Conservation (phyloP, 345 rosid genomes). For the Ceriops decandra region DNA sequence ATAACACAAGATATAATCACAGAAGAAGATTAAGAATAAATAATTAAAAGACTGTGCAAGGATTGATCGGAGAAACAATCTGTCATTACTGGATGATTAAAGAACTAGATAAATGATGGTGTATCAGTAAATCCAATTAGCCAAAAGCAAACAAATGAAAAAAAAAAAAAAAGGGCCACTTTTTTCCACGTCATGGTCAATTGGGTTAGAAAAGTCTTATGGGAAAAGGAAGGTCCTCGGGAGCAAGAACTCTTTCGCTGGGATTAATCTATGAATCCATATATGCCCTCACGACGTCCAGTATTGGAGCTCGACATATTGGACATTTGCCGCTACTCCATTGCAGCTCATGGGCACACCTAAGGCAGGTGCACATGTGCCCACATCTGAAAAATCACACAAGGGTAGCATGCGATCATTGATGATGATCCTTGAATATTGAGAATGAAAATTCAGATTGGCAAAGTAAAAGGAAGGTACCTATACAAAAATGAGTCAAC, state of each 20-base stretch:
- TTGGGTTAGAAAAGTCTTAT: neutral
- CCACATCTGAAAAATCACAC: constrained; percentile 54
- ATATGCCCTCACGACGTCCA: constrained; percentile 72
- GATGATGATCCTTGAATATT: neutral
- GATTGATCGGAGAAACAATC: constrained; percentile 10
- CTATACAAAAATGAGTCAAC: constrained; percentile 79
- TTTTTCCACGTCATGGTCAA: constrained; percentile 5
- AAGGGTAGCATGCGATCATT: neutral
- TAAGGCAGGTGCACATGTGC: constrained; percentile 84
- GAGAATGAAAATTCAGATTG: constrained; percentile 2
- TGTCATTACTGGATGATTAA: neutral
- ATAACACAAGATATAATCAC: neutral
- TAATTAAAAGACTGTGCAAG: neutral
- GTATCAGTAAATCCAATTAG: neutral
- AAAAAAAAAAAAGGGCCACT: neutral
- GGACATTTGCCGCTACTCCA: constrained; percentile 76
- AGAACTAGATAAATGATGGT: neutral
- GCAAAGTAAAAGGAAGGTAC: constrained; percentile 25
- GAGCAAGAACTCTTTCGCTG: constrained; percentile 45
- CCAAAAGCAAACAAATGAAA: neutral
- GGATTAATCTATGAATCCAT: constrained; percentile 42
- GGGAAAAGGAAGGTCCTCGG: constrained; percentile 38
- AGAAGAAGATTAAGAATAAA: neutral
- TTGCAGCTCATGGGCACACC: constrained; percentile 76
- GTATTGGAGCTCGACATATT: constrained; percentile 67